phyloP scores from a whole-genome alignment of 495 filamentous ascomycete genomes.

The Paragyromitra xinjiangensis region DNA sequence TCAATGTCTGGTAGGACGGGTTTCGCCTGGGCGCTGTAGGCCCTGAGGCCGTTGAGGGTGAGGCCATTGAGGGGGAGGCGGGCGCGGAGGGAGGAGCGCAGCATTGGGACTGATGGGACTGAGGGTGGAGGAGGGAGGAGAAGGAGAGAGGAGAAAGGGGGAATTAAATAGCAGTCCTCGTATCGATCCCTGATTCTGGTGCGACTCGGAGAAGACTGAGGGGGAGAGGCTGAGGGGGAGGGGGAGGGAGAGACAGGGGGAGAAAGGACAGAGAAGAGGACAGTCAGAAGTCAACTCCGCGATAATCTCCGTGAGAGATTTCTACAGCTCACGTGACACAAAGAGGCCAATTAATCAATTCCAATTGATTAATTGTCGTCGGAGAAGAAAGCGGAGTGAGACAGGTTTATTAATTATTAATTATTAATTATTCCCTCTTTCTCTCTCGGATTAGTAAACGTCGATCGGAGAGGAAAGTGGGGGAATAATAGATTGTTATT shows the following conservation, averaged over 20 bases:
- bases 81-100: conserved; percentile 47
- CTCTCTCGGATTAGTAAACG: no score
- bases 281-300: no score
- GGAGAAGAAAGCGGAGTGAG: no score
- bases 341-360: no score
- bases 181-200: neutral
- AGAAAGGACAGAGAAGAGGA: neutral
- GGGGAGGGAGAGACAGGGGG: neutral
- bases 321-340: no score
- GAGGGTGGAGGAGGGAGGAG: neutral
- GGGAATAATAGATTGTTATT: no score
- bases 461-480: no score
- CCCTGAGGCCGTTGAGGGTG: conserved; percentile 1
- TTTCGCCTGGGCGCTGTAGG: conserved; percentile 47
- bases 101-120: conserved; percentile 4
- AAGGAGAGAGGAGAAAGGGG: conserved; percentile 2
- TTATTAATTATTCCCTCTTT: no score
- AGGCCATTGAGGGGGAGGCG: conserved; percentile 4
- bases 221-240: neutral
- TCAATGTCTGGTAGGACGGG: conserved; percentile 71
- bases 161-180: neutral
- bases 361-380: no score
- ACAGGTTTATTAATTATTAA: no score
- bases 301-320: no score
- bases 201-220: conserved; percentile 20